Base-by-base conservation (phyloP, 768 basidiomycete genomes). In the Daedaleopsis sinensis region DNA sequence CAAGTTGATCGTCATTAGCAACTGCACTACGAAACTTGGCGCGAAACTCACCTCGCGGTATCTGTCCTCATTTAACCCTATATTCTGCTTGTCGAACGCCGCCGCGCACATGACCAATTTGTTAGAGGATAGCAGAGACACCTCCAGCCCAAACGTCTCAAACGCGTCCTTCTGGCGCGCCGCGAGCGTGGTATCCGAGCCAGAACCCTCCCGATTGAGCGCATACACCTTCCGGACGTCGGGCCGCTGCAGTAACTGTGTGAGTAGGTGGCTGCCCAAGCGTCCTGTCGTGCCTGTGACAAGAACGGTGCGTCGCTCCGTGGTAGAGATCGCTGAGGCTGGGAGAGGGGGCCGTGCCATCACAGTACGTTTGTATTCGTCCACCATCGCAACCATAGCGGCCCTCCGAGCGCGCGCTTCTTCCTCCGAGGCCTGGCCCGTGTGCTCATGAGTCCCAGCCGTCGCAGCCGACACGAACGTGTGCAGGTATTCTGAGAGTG, bases 351-450 rank as follows among this genome's bases (percentile, higher is more conserved):
- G n/a, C 66, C 21, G 15, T 32, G 24, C 27, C 7, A 16, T 52
- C 39, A 53, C 58, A 44, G 37, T 19, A 1, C n/a, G n/a, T n/a
- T n/a, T 72, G 63, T 83, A 79, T 65, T 78, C 80, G 12, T 71
- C 73, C 42, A 82, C 75, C 71, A 82, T 75, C 0, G 63, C 71
- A 32, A 74, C 68, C 64, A 81, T 80, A 4, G 21, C 54, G 36
- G 63, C 38, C 6, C 7, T 39, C 21, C 12, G 18, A 32, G 23
- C 35, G 13, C 37, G 18, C 27, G 7, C 7, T 3, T 32, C 27
- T 3, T 32, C 27, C 27, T 32, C 27, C 27, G 44, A 46, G 44
- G n/a, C 16, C 44, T n/a, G 18, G n/a, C 44, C 9, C 16, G 44
- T 18, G 9, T n/a, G 18, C 18, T n/a, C 9, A 46, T 9, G 44